Percentiles rank a stretch among this genome's conserved stretches.
Evolutionary conservation across 176 grass and related monocot genomes (phyloP).

Genomic region (Oryza longistaminata): DNA sequence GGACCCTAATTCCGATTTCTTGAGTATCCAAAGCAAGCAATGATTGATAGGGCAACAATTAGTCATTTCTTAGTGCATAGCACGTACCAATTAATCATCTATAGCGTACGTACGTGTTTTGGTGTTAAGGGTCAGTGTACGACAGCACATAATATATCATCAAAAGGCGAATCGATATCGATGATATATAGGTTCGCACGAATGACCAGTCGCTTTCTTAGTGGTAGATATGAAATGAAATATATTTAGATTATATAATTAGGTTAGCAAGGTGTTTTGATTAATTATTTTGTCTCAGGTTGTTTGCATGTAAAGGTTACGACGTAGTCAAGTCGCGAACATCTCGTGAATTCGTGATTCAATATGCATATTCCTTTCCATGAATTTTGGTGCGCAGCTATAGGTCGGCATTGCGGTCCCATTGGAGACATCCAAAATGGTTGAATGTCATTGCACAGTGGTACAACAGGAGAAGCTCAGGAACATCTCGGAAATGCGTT

Average conservation of each 20-base stretch:
- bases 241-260: not conserved
- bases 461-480: too few relatives aligned
- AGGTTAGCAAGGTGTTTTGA: not conserved
- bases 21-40: not conserved
- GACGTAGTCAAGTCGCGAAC: not conserved
- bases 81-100: not conserved
- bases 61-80: not conserved
- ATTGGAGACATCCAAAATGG: too few relatives aligned
- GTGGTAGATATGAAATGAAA: not conserved
- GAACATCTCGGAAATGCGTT: too few relatives aligned
- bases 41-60: not conserved
- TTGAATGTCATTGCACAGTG: too few relatives aligned
- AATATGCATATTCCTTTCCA: not conserved
- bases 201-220: not conserved
- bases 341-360: not conserved
- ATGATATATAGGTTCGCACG: not conserved
- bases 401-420: too few relatives aligned
- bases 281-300: not conserved
- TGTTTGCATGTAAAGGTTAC: not conserved
- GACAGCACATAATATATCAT: not conserved
- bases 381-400: not conserved
- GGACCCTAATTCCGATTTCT: not conserved
- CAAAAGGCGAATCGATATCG: not conserved
- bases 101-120: not conserved
- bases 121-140: not conserved